These are phyloP conservation scores for Aspergillus funiculosus DNA, from an alignment of 495 filamentous ascomycete genomes.

Conservation along the genomic window DNA sequence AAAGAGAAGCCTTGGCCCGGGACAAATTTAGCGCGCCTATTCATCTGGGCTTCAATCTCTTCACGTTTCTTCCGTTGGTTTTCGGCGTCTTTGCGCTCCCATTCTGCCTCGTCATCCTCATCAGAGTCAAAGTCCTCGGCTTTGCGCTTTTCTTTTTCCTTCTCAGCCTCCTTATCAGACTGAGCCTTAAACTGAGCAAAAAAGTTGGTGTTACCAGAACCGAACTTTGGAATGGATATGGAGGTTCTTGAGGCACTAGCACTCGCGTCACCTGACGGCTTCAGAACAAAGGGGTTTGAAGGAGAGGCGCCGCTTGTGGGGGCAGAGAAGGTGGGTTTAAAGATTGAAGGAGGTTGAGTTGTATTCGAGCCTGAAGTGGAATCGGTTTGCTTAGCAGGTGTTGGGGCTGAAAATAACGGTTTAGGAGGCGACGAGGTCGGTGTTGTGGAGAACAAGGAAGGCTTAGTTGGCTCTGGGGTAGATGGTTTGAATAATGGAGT, in stretches of 20 bases:
- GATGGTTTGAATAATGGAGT: constrained; percentile 15
- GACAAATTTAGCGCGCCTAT: constrained; percentile 35
- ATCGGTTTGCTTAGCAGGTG: constrained; percentile 9
- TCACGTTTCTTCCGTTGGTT: constrained; percentile 41
- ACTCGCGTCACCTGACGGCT: constrained; percentile 19
- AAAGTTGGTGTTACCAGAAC: constrained; percentile 27
- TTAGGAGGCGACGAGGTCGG: constrained; percentile 24
- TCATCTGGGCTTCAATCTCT: constrained; percentile 26
- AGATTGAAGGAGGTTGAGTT: constrained; percentile 10
- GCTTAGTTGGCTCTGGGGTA: constrained; percentile 14
- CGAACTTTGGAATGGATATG: constrained; percentile 31
- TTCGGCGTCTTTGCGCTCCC: constrained; percentile 43
- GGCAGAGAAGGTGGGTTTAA: constrained; percentile 15
- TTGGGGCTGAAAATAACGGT: constrained; percentile 14
- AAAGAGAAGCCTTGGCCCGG: constrained; percentile 42
- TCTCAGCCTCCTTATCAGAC: constrained; percentile 29
- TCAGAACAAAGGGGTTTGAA: constrained; percentile 24
- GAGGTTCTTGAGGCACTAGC: constrained; percentile 15
- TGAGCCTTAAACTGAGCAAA: constrained; percentile 35
- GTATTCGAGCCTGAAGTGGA: constrained; percentile 14
- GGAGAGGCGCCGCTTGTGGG: constrained; percentile 11
- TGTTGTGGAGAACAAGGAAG: constrained; percentile 18
- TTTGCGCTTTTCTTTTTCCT: constrained; percentile 48
- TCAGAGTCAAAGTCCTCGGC: constrained; percentile 53
- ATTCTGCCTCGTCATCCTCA: constrained; percentile 48